phyloP scores from a whole-genome alignment of 176 grass and related monocot genomes.

The Eleusine coracana region DNA sequence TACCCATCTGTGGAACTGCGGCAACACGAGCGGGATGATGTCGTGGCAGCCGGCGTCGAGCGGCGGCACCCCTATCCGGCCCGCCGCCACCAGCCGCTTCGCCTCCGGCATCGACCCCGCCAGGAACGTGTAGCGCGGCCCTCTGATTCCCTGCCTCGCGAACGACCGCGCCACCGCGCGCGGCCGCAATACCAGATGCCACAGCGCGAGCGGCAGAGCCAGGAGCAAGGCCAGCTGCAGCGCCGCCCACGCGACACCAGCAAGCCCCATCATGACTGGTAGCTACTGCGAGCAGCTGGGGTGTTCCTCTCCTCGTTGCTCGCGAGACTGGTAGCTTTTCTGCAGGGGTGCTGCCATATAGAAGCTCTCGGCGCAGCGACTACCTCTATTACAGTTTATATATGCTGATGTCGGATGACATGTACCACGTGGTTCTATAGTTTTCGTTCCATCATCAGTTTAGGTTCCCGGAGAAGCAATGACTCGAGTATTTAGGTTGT shows the following conservation, averaged over 20 bases:
- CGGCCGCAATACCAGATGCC: constrained; percentile 48
- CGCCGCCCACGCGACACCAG: not conserved
- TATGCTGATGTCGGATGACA: no score
- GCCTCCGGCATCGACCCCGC: constrained; percentile 46
- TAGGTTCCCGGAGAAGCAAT: no score
- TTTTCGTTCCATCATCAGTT: no score
- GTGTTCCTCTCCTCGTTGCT: not conserved
- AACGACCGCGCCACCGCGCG: constrained; percentile 23
- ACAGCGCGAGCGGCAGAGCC: constrained; percentile 16
- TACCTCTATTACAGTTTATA: no score
- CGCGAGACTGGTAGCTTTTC: not conserved
- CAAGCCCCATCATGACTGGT: not conserved
- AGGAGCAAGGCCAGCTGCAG: not conserved
- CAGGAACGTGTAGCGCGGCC: constrained; percentile 45
- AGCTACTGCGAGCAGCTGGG: not conserved
- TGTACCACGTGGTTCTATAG: no score
- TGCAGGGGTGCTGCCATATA: not conserved
- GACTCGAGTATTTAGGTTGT: not conserved
- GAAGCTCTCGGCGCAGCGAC: no score
- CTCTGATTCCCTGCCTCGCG: constrained; percentile 46
- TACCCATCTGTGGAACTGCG: constrained; percentile 45
- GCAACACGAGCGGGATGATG: constrained; percentile 34
- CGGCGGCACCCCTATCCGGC: constrained; percentile 9
- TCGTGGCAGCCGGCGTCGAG: constrained; percentile 44
- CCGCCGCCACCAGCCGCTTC: constrained; percentile 29